These are phyloP conservation scores for Phytophthora sp. DNA, from an alignment of 352 stramenopile species.

Conservation along the genomic window DNA sequence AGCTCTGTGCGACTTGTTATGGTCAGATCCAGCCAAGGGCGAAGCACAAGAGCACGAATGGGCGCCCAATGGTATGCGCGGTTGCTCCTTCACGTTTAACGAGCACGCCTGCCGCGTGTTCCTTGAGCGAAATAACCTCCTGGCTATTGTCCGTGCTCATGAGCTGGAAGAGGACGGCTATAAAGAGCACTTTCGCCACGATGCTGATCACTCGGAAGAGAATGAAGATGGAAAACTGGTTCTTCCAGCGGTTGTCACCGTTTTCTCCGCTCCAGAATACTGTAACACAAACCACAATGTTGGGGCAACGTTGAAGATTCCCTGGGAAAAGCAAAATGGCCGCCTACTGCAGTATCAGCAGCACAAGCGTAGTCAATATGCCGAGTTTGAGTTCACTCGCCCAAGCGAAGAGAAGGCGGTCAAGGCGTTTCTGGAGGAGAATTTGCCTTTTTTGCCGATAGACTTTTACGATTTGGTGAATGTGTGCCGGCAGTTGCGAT, in stretches of 20 bases:
- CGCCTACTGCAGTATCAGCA: slow-evolving; percentile 67
- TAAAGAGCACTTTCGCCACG: slow-evolving; percentile 69
- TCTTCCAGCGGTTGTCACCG: slow-evolving; percentile 71
- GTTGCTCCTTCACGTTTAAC: slow-evolving; percentile 86
- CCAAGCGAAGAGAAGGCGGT: slow-evolving; percentile 66
- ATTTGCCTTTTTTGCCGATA: slow-evolving; percentile 76
- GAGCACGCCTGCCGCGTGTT: slow-evolving; percentile 70
- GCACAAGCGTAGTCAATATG: slow-evolving; percentile 67
- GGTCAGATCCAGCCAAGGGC: slow-evolving; percentile 98
- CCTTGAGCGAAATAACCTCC: slow-evolving; percentile 64
- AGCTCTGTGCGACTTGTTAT: slow-evolving; percentile 98
- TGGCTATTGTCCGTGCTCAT: slow-evolving; percentile 80
- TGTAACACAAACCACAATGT: slow-evolving; percentile 87
- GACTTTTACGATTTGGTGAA: slow-evolving; percentile 80
- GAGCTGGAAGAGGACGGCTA: slow-evolving; percentile 83
- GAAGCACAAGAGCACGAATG: slow-evolving; percentile 53
- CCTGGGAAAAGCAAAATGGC: slow-evolving; percentile 49
- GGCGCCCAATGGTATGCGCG: slow-evolving; percentile 68
- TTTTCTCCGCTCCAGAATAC: slow-evolving; percentile 87
- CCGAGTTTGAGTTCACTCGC: slow-evolving; percentile 58
- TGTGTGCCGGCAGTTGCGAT: slow-evolving; percentile 63
- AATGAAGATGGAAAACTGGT: slow-evolving; percentile 20
- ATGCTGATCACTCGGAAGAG: slow-evolving; percentile 18
- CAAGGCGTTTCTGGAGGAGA: slow-evolving; percentile 53
- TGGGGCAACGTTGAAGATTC: slow-evolving; percentile 73